A percentile compares a stretch with the other conserved stretches of the same genome.
Conservation (phyloP, 129 eudicot species). For the Scalesia atractyloides region DNA sequence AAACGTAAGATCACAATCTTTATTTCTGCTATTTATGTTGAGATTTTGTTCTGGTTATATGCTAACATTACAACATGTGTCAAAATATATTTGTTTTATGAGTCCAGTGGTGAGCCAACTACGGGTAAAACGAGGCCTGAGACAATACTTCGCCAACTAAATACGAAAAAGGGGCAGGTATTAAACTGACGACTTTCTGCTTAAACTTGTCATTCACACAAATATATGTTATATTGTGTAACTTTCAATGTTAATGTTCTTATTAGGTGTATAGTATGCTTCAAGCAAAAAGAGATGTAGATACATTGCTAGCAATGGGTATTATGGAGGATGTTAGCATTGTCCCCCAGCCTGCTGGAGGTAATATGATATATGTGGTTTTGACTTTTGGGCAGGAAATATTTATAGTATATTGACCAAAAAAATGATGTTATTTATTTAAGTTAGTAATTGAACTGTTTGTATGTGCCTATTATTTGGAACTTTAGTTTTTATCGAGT, state of each 20-base stretch:
- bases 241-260: constrained; percentile 10
- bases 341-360: constrained; percentile 99
- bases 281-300: constrained; percentile 98
- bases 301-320: constrained; percentile 96
- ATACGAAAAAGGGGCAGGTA: constrained; percentile 99
- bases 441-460: neutral
- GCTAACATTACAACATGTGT: constrained; percentile 9
- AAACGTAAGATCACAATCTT: constrained; percentile 62
- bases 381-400: constrained; percentile 10
- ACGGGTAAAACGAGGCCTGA: constrained; percentile 94
- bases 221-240: neutral
- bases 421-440: neutral
- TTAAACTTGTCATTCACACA: neutral
- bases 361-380: constrained; percentile 34
- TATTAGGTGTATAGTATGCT: constrained; percentile 91
- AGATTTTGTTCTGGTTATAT: neutral
- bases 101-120: constrained; percentile 90
- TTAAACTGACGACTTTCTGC: neutral
- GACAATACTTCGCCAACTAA: constrained; percentile 96
- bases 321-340: constrained; percentile 98
- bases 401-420: neutral
- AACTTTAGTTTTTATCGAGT: neutral
- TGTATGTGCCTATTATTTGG: constrained; percentile 4
- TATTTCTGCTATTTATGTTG: constrained; percentile 9
- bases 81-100: constrained; percentile 14